Evolutionary conservation across 352 stramenopile species (phyloP), one percentile per base, ranked within the genome.

Genomic region (Thraustotheca clavata): DNA sequence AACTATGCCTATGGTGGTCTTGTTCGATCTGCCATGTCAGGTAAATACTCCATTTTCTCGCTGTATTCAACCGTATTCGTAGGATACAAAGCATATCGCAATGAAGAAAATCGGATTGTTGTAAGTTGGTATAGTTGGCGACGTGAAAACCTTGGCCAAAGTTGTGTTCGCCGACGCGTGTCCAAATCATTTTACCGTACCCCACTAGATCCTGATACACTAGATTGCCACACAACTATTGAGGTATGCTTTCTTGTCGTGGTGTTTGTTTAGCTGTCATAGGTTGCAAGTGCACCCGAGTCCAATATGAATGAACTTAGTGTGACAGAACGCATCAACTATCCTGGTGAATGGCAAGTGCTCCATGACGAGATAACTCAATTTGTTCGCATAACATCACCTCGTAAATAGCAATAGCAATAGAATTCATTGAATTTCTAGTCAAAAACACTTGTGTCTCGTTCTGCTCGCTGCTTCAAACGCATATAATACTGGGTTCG

Each of bases 41-140:
- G 57, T 65, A 27, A 1, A 41, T 59, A 20, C 27, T 7, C 18
- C 12, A 27, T 29, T 14, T n/a, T n/a, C n/a, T n/a, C n/a, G n/a
- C n/a, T n/a, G n/a, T n/a, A n/a, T n/a, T n/a, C n/a, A n/a, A n/a
- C n/a, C n/a, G n/a, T n/a, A 7, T 48, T 8, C n/a, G n/a, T 54
- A 65, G 57, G 57, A 18, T 65, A 65, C 57, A 65, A 65, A n/a
- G 57, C 57, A 2, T 65, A 46, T 40, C 57, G 57, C 35, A 54
- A 65, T 35, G 57, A 65, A 12, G 9, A 54, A 1, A 54, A 65
- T 20, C 36, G 32, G 14, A 65, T 65, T 22, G 57, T 65, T 2
- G 3, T 65, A 16, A n/a, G 47, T 16, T 65, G 57, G 57, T 34
- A 65, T 32, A 55, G 33, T 24, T 65, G 57, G 57, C 57, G 35